Evolutionary conservation across 495 filamentous ascomycete species (phyloP), one percentile per base, ranked within the genome.

Genomic region (Hypoxylon fuscum): DNA sequence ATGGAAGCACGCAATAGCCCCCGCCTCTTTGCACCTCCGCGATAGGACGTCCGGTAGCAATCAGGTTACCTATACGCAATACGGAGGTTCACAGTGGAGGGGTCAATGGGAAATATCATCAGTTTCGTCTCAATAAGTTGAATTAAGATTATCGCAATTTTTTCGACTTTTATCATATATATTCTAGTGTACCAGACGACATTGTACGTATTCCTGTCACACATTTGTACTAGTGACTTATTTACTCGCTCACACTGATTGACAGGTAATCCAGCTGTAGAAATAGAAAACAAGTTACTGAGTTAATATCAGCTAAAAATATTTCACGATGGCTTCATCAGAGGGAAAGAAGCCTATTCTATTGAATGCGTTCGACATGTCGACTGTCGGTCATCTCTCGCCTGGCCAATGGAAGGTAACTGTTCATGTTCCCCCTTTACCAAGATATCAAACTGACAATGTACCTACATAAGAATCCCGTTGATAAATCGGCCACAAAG

Each of bases 401-500:
- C 76, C 77, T 22, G 76, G 77, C 11, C 73, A 76, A 68, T 76
- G 78, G 78, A 84, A 82, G 76, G 81, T 83, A 35, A 67, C 60
- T 40, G 12, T 41, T n/a, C 14, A 55, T 9, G 17, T 62, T 29
- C 2, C 15, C 35, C 3, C 12, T 2, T 32, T 46, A 45, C 11
- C 1, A 25, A 62, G 14, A 12, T 46, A 43, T 17, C 4, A 23
- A 32, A 14, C 53, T 64, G 55, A 68, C 25, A 35, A 20, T n/a
- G n/a, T n/a, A 15, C 2, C 25, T 42, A 32, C 29, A n/a, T 22
- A 59, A 85, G 82, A 82, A 84, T 49, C 82, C 83, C 0, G 71
- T 56, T 17, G 84, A 87, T 65, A 83, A 79, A 52, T 84, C 83
- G 0, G 80, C 79, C 3, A 83, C 78, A 4, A 86, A 87, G 57